Evolutionary conservation across 106 monocot genomes (phyloP).

Genomic region (Hemerocallis citrina): DNA sequence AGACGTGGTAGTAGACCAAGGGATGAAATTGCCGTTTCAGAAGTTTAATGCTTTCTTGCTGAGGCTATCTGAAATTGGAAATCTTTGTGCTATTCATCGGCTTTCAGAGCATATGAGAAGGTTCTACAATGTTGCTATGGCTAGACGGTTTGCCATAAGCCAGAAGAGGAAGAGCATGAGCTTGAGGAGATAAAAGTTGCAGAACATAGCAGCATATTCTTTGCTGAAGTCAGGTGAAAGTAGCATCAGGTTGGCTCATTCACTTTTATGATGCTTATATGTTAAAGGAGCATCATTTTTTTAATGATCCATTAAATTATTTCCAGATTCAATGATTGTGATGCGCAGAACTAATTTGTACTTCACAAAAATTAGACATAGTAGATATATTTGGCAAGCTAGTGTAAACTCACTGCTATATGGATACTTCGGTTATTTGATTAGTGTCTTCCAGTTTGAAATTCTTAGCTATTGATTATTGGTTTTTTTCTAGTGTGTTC

Average conservation of each 20-base stretch:
- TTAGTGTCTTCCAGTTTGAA: too few species aligned
- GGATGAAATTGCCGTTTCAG: slow-evolving; percentile 66
- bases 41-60: slow-evolving; percentile 63
- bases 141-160: slow-evolving; percentile 76
- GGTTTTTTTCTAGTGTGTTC: too few species aligned
- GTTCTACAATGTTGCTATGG: slow-evolving; percentile 92
- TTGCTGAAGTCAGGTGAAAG: background rate
- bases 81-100: slow-evolving; percentile 73
- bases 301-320: too few species aligned
- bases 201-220: background rate
- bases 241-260: background rate
- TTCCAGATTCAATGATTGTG: too few species aligned
- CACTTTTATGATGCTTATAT: too few species aligned
- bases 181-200: slow-evolving; percentile 36
- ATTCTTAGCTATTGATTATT: too few species aligned
- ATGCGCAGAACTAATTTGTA: too few species aligned
- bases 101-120: slow-evolving; percentile 90
- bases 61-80: slow-evolving; percentile 63
- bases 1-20: slow-evolving; percentile 68
- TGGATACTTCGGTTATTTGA: too few species aligned
- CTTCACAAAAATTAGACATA: too few species aligned
- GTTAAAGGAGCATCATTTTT: too few species aligned
- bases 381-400: too few species aligned
- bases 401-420: too few species aligned
- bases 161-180: slow-evolving; percentile 84